phyloP scores from a whole-genome alignment of 345 rosid species.

The Eucalyptus globulus region DNA sequence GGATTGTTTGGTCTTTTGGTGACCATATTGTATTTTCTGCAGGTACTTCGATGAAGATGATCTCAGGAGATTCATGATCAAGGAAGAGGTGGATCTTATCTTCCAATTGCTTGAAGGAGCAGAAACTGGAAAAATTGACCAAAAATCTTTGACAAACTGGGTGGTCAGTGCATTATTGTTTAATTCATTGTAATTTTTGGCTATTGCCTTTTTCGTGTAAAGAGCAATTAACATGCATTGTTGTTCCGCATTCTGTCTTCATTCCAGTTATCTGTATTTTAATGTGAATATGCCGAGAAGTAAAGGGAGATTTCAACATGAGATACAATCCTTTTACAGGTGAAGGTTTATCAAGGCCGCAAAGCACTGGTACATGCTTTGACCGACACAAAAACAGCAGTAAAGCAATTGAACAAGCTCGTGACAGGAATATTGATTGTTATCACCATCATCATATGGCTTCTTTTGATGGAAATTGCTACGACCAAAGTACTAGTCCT shows the following conservation, averaged over 20 bases:
- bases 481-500: slow-evolving; percentile 54
- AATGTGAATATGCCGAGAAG: background rate
- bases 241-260: background rate
- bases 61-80: slow-evolving; percentile 66
- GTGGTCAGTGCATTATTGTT: slow-evolving; percentile 36
- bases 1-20: background rate
- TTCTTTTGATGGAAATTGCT: slow-evolving; percentile 57
- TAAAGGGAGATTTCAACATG: background rate
- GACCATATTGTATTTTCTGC: background rate
- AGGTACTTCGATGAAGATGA: slow-evolving; percentile 76
- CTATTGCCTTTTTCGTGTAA: background rate
- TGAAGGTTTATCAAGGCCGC: slow-evolving; percentile 68
- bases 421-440: slow-evolving; percentile 36
- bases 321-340: slow-evolving; percentile 22
- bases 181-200: background rate
- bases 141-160: slow-evolving; percentile 56
- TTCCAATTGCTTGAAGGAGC: slow-evolving; percentile 54
- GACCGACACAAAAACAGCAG: slow-evolving; percentile 88
- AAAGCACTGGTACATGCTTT: slow-evolving; percentile 69
- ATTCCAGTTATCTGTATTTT: background rate
- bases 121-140: slow-evolving; percentile 41
- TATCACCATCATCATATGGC: slow-evolving; percentile 42
- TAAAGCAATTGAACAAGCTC: slow-evolving; percentile 57
- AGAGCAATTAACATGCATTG: background rate
- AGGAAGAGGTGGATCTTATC: slow-evolving; percentile 80